Evolutionary conservation across 2,329 filamentous ascomycete species (phyloP), one percentile per base, ranked within the genome.

Genomic region (Aphanocladium album): DNA sequence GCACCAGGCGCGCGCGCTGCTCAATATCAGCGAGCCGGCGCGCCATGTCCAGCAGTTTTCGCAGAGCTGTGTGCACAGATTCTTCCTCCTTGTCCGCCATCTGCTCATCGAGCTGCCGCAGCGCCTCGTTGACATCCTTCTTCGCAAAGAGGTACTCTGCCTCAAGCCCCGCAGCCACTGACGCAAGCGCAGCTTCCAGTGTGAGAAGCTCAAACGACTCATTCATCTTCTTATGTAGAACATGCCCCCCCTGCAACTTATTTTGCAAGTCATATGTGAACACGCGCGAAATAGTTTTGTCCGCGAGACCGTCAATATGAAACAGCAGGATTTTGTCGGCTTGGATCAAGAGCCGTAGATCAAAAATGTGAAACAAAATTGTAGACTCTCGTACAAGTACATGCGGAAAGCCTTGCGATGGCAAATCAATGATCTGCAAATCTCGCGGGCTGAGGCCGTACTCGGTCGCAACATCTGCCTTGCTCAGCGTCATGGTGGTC

Each of bases 281-380:
- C 0, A 61, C 61, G 0, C 51, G 33, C 53, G 53, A 56, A 12
- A 56, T 56, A 41, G 53, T 56, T n/a, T 27, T 56, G 41, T 56
- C 53, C n/a, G 53, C 41, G n/a, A 35, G 39, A n/a, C 30, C 47
- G 4, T 66, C 65, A 0, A 70, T 25, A 25, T 69, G 65, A 52
- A 74, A 68, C 2, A 74, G 62, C 8, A 73, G 64, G 1, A 69
- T 66, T 30, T 67, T 67, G 57, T 73, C 68, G 1, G 68, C 64
- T 57, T 73, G 68, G 23, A 74, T 66, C 7, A 75, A 61, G 27
- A 74, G 66, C n/a, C 73, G 71, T 30, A 75, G 61, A 52, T 69
- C 68, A 60, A 74, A 74, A 25, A 74, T 64, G 57, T 73, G 71
- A 23, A 74, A 63, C 5, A 74, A 64, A 37, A 74, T 70, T 4